Evolutionary conservation across 805 yeast species (phyloP).

Genomic region (Saturnispora bothae): DNA sequence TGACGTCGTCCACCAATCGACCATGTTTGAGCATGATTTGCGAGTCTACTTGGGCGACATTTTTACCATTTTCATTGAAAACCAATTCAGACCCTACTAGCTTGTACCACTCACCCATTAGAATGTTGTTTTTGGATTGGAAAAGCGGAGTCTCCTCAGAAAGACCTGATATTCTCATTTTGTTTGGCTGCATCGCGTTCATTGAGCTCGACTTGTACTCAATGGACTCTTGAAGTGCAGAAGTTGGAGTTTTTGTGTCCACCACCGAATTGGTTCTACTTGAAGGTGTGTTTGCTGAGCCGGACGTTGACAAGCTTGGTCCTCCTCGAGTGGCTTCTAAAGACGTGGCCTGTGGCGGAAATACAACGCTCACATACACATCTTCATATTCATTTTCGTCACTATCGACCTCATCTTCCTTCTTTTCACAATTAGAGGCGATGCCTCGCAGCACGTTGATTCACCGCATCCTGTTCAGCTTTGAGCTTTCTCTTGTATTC

Average conservation of each 20-base stretch:
- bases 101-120: constrained; percentile 66
- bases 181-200: constrained; percentile 8
- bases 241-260: neutral
- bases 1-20: constrained; percentile 17
- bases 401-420: constrained; percentile 1
- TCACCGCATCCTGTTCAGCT: constrained; percentile 16
- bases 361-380: constrained; percentile 44
- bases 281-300: neutral
- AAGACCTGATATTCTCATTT: constrained; percentile 46
- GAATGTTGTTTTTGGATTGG: constrained; percentile 47
- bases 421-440: no score
- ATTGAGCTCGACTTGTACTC: constrained; percentile 10
- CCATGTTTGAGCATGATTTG: constrained; percentile 25
- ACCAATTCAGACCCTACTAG: constrained; percentile 63
- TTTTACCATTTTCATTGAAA: constrained; percentile 28
- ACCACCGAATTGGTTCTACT: neutral
- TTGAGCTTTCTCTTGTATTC: constrained; percentile 34
- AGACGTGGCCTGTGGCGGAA: constrained; percentile 30
- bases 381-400: constrained; percentile 30
- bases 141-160: constrained; percentile 45
- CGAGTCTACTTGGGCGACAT: constrained; percentile 22
- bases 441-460: constrained; percentile 19
- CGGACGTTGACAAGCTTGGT: constrained; percentile 12
- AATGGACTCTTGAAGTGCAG: constrained; percentile 10
- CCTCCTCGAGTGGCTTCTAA: constrained; percentile 14